Evolutionary conservation across 2,329 filamentous ascomycete genomes (phyloP), one percentile per base, ranked within the genome.

Genomic region (Thelonectria discophora): DNA sequence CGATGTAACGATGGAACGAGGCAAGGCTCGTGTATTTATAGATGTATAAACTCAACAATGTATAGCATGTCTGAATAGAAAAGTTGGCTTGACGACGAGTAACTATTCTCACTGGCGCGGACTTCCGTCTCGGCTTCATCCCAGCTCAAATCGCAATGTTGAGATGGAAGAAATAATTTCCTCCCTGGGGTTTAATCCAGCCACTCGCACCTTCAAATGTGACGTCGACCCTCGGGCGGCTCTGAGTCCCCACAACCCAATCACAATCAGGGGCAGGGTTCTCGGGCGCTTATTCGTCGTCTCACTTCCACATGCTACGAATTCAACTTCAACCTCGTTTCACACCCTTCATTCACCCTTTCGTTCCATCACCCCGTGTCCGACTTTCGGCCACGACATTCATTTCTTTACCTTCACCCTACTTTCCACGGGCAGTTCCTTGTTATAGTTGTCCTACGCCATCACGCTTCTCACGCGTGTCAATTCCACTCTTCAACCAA

Each of bases 241-340:
- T 48, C 42, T 15, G 34, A 52, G 52, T 40, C 55, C 52, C 43
- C 50, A 37, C 50, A 49, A 21, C 39, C 48, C 40, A 30, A 37
- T 58, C 60, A 47, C 58, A 52, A 37, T 47, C 39, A 69, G 34
- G 39, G 48, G 56, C 52, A 60, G 50, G 66, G 66, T 56, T 30
- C 54, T 54, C 57, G 50, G 58, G 68, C 68, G 68, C 68, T 69
- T 70, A 69, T 13, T 56, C 55, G 55, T 66, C 32, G 64, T 71
- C 68, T 69, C 68, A 69, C 65, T 63, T 46, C 65, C 69, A 71
- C 65, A 70, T 69, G 63, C 63, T 64, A 60, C 65, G 48, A 50
- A 52, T 46, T 46, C 58, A 55, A 66, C 63, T 55, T 46, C 60
- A 65, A 57, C 59, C 58, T 57, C 61, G 62, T 65, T 66, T 71